A percentile compares a stretch with the other conserved stretches of the same genome.
These are phyloP conservation scores for Nakazawaea ernobii DNA, from an alignment of 805 yeast species.

Conservation along the genomic window DNA sequence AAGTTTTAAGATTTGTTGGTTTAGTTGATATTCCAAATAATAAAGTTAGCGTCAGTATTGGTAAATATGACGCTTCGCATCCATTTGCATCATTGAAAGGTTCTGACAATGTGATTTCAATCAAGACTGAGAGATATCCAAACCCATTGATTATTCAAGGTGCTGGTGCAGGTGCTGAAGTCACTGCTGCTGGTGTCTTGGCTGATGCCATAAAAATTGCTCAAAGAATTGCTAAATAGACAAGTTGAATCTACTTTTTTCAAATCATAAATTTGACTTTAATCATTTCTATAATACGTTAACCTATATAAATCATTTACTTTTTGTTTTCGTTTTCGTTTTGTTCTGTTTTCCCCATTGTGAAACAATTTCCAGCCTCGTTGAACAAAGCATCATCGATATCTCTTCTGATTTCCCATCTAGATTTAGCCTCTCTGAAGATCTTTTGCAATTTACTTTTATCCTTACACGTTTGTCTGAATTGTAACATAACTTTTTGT, in stretches of 20 bases:
- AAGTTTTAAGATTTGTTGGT: slow-evolving; percentile 93
- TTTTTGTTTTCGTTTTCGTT: neutral
- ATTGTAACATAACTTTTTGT: slow-evolving; percentile 66
- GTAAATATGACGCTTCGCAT: slow-evolving; percentile 80
- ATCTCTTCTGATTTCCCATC: slow-evolving; percentile 33
- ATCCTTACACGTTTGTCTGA: slow-evolving; percentile 56
- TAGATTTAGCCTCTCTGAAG: slow-evolving; percentile 53
- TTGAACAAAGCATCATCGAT: slow-evolving; percentile 21
- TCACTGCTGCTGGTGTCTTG: slow-evolving; percentile 76
- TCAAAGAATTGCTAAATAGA: slow-evolving; percentile 59
- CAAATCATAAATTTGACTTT: too few species aligned
- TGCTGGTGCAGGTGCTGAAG: slow-evolving; percentile 85
- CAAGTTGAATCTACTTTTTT: neutral
- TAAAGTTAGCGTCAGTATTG: slow-evolving; percentile 79
- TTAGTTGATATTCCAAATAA: slow-evolving; percentile 71
- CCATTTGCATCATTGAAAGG: slow-evolving; percentile 96
- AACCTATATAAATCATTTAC: too few species aligned
- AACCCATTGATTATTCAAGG: slow-evolving; percentile 96
- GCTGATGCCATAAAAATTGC: slow-evolving; percentile 92
- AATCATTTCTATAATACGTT: too few species aligned
- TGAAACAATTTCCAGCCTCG: slow-evolving; percentile 1
- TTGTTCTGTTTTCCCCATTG: slow-evolving; percentile 8
- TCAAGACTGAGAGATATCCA: slow-evolving; percentile 85
- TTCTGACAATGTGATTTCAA: slow-evolving; percentile 91
- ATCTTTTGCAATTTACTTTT: slow-evolving; percentile 40